Base-by-base conservation (phyloP, 495 filamentous ascomycete species). In the Lophium mytilinum region DNA sequence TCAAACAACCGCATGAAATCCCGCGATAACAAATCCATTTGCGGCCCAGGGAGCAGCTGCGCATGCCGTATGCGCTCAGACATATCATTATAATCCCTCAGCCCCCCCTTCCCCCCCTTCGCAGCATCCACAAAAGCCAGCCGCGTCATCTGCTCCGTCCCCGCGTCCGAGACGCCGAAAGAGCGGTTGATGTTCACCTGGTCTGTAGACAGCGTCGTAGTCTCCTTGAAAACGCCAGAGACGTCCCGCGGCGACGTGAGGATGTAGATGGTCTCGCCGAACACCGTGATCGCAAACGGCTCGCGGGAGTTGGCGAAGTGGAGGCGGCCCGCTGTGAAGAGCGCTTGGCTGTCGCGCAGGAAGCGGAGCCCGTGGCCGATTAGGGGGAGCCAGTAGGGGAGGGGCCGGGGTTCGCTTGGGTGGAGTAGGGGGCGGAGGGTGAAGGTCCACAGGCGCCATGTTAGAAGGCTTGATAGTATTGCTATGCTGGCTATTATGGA, bases 221-320 rank as follows among this genome's bases (percentile, higher is more conserved):
- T 53, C 14, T 66, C 40, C 45, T 61, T 66, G 52, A 59, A 60
- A 14, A 65, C 55, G 14, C 35, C 51, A 19, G 49, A 33, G 18
- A 67, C 55, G 53, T 67, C 66, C 24, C 24, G 21, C 15, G 66
- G 61, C 14, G 58, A 51, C 8, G 62, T 62, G 39, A 66, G 46
- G 35, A 69, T 52, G 40, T 69, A 67, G 10, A 66, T 12, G 18
- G 33, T 30, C 41, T 57, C 37, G 12, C 66, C 66, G n/a, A 40
- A 33, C 11, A 68, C 17, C 11, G 60, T 68, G 35, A 68, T 11
- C 4, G 51, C 37, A 40, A 66, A 68, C 4, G 64, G 64, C 9
- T 56, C 42, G 34, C 53, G 35, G 21, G 33, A 53, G 12, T 58
- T 51, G 15, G 46, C 34, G 33, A 59, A 47, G 57, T 55, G 43